Evolutionary conservation across 306 rosid genomes (phyloP).

Genomic region (Herpetospermum pedunculosum): DNA sequence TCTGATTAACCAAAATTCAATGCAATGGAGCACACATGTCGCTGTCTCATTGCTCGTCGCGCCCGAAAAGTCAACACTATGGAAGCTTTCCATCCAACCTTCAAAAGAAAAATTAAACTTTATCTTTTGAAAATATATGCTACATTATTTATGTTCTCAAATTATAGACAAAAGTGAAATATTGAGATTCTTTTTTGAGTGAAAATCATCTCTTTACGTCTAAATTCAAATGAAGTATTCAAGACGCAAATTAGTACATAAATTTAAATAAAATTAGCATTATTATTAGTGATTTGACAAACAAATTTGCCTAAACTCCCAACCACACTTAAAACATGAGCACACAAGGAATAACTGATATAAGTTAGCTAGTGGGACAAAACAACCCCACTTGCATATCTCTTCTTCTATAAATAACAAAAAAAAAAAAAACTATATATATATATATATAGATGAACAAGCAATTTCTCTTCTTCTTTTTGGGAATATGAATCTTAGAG

Average conservation of each 20-base stretch:
- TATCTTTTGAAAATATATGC: neutral
- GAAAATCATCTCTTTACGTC: neutral
- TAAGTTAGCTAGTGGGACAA: neutral
- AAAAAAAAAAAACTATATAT: neutral
- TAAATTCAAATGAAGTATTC: neutral
- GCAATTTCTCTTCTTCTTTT: neutral
- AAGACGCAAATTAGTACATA: neutral
- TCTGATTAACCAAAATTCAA: neutral
- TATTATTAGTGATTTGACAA: too few species aligned
- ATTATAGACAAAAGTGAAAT: neutral
- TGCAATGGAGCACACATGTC: neutral
- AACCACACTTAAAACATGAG: neutral
- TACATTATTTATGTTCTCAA: neutral
- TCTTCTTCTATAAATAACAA: constrained; percentile 3
- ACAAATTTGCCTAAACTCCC: neutral
- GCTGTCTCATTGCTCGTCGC: neutral
- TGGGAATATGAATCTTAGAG: constrained; percentile 17
- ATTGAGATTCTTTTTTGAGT: neutral
- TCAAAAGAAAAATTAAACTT: neutral
- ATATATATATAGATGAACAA: neutral
- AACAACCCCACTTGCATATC: neutral
- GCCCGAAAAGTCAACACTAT: neutral
- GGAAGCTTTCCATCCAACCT: neutral
- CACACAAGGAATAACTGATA: neutral
- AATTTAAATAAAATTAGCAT: too few species aligned